A percentile compares a stretch with the other conserved stretches of the same genome.
Evolutionary conservation across 495 filamentous ascomycete genomes (phyloP).

Genomic region (Neohortaea acidophila): DNA sequence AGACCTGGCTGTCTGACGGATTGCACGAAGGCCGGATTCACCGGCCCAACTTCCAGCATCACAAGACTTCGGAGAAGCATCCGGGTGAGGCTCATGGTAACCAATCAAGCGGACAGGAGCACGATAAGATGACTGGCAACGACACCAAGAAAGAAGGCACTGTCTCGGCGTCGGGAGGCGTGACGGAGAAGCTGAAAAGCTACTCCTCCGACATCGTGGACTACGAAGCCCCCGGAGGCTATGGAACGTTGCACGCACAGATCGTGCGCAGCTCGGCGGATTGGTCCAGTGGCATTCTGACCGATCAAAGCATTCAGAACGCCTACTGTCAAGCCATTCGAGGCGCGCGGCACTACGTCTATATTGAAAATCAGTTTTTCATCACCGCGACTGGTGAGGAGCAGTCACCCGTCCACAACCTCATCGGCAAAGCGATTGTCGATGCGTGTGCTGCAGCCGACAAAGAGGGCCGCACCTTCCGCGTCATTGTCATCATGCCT

Average conservation of each 20-base stretch:
- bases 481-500: conserved; percentile 77
- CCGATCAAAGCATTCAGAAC: conserved; percentile 82
- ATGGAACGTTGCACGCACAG: conserved; percentile 67
- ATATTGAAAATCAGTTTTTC: conserved; percentile 98
- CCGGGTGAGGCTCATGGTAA: not conserved
- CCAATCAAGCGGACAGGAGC: conserved; percentile 10
- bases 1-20: not conserved
- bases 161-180: conserved; percentile 13
- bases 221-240: conserved; percentile 19
- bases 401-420: conserved; percentile 74
- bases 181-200: conserved; percentile 10
- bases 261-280: conserved; percentile 74
- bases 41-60: conserved; percentile 1
- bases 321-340: conserved; percentile 76
- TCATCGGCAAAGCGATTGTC: conserved; percentile 73
- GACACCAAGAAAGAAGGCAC: conserved; percentile 13
- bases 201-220: conserved; percentile 8
- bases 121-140: conserved; percentile 14
- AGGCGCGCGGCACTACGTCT: conserved; percentile 77
- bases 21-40: not conserved
- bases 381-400: conserved; percentile 85
- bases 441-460: conserved; percentile 70
- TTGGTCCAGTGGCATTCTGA: conserved; percentile 88
- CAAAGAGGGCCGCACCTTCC: conserved; percentile 77
- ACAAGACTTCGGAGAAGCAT: conserved; percentile 7